phyloP scores from a whole-genome alignment of 2,329 filamentous ascomycete genomes.

The Hypomyces rosellus region DNA sequence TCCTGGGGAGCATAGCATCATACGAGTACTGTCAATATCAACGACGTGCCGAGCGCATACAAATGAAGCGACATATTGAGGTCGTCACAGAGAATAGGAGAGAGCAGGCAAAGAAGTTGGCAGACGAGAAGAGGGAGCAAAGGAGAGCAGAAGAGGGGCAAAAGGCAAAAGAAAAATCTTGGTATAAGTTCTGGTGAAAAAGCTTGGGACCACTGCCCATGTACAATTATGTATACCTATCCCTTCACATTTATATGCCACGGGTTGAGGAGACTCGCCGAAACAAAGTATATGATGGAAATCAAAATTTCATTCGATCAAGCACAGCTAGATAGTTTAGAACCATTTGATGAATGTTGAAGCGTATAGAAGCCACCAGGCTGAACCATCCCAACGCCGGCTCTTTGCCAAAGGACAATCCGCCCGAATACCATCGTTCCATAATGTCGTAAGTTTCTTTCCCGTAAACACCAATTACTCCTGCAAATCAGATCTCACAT shows the following conservation, averaged over 20 bases:
- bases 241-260: background rate
- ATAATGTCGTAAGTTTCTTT: too few species aligned
- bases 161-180: slow-evolving; percentile 34
- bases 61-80: slow-evolving; percentile 81
- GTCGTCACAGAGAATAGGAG: slow-evolving; percentile 46
- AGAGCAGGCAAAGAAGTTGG: slow-evolving; percentile 39
- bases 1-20: slow-evolving; percentile 60
- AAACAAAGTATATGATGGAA: background rate
- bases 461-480: too few species aligned
- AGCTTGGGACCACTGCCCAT: background rate
- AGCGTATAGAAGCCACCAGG: too few species aligned
- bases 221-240: slow-evolving; percentile 12
- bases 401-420: too few species aligned
- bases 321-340: too few species aligned
- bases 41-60: slow-evolving; percentile 66
- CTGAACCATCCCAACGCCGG: too few species aligned
- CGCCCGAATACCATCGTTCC: too few species aligned
- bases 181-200: slow-evolving; percentile 53
- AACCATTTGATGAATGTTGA: too few species aligned
- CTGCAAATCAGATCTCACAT: too few species aligned
- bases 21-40: slow-evolving; percentile 82
- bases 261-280: background rate
- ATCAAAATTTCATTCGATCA: too few species aligned
- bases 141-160: slow-evolving; percentile 25
- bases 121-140: slow-evolving; percentile 33